Base-by-base conservation (phyloP, 768 basidiomycete genomes). In the Lactifluus piperatus region DNA sequence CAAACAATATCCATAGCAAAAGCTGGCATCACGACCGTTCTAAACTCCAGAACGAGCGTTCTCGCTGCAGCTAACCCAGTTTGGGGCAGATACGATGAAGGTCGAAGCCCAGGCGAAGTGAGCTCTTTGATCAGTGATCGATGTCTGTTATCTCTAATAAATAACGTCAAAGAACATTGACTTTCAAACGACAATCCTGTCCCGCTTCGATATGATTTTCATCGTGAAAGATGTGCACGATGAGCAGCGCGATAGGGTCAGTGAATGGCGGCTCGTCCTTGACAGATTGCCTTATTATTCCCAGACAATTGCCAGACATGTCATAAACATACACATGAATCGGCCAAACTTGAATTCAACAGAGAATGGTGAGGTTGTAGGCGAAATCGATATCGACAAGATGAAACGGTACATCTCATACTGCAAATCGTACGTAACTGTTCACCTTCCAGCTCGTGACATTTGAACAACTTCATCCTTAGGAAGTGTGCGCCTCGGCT, bases 151-250 rank as follows among this genome's bases (percentile, higher is more conserved):
- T 59, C 50, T 8, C 62, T 54, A 27, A 41, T 32, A 41, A 27
- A 41, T 32, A 41, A 10, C 9, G 9, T 10, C 49, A 20, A 60
- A 80, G 91, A 97, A 97, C 69, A 97, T 97, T 64, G 94, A 97
- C 70, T 94, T 97, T 71, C 94, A 97, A 74, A 97, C 94, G 6
- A 98, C 97, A 2, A 97, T 99, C 65, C 73, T 99, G 69, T 97
- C 94, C 49, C 88, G 97, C 57, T 99, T 99, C 72, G 97, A 99
- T 70, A 95, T 99, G 94, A 98, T 99, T 66, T 99, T 98, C 76
- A 95, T 99, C 64, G 88, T 99, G 60, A 92, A 90, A 70, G 97
- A 99, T 67, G 94, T 98, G 68, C 97, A 99, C 70, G 92, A 97
- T 69, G 97, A 98, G 71, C 76, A 79, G 41, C 82, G 97, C 49